A percentile compares a stretch with the other conserved stretches of the same genome.
These are phyloP conservation scores for Vitis hybrid DNA, from an alignment of 177 flowering plant genomes.

Conservation along the genomic window DNA sequence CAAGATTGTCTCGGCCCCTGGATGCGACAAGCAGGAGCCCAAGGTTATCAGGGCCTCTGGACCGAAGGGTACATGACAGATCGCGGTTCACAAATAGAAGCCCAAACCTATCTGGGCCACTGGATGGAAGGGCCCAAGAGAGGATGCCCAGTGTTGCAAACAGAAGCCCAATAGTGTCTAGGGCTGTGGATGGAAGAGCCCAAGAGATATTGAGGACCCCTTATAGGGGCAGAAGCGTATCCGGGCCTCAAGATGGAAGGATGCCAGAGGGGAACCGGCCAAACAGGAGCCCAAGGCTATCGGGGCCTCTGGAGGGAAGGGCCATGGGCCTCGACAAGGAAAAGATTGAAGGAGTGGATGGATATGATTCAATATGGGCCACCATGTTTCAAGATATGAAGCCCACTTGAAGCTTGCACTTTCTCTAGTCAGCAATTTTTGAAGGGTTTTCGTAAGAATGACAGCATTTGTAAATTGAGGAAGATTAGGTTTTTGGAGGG, in stretches of 20 bases:
- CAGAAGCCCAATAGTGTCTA: slow-evolving; percentile 17
- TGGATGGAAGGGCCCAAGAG: slow-evolving; percentile 17
- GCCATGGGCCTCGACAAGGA: not conserved
- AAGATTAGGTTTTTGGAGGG: too few relatives aligned
- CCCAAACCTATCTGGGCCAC: slow-evolving; percentile 21
- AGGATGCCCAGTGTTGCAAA: not conserved
- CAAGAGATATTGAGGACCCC: slow-evolving; percentile 2
- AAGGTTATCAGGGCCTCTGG: slow-evolving; percentile 17
- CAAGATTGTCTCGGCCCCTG: slow-evolving; percentile 13
- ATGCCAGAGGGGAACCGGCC: not conserved
- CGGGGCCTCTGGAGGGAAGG: not conserved
- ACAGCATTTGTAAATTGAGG: too few relatives aligned
- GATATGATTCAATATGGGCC: slow-evolving; percentile 40
- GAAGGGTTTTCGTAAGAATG: too few relatives aligned
- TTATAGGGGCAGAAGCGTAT: slow-evolving; percentile 11
- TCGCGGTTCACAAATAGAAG: slow-evolving; percentile 10
- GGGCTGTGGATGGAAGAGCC: slow-evolving; percentile 24
- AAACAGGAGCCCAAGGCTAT: slow-evolving; percentile 8
- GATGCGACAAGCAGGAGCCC: slow-evolving; percentile 26
- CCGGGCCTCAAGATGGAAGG: slow-evolving; percentile 11
- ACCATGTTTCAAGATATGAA: slow-evolving; percentile 53
- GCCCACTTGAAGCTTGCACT: slow-evolving; percentile 37
- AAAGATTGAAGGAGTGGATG: slow-evolving; percentile 17
- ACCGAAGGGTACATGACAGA: slow-evolving; percentile 7
- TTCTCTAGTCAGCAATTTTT: not conserved